Base-by-base conservation (phyloP, 148 eudicot species). In the Cornus florida region DNA sequence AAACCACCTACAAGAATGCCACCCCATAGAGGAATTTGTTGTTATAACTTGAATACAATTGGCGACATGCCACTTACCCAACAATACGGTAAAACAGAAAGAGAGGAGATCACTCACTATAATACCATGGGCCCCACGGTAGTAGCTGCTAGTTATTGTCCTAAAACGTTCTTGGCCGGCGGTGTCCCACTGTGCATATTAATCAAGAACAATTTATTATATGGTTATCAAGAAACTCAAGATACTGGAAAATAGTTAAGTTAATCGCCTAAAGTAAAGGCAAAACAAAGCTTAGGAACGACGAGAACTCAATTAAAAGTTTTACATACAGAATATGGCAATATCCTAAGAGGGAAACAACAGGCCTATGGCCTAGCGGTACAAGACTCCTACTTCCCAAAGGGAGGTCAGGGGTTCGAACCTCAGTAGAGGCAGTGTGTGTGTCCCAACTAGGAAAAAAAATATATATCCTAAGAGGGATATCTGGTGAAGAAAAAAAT, bases 1-100 rank as follows among this genome's bases (percentile, higher is more conserved):
- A 92, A 81, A 92, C 95, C 68, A 92, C 95, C 95, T 92, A 70
- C 14, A 59, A 22, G 16, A 79, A 75, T 71, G 13, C 33, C 77
- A 73, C 2, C 7, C 28, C 72, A 14, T 39, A 5, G 56, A 23
- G 38, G 5, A 20, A 70, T 76, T 68, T 50, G 68, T 67, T 53
- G 23, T 70, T 12, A 43, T 53, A 56, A 50, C 19, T 12, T 23
- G 35, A 71, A 78, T 2, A 23, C 11, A 60, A 10, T 12, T 64
- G 46, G 65, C 28, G 73, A 67, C n/a, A 13, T 14, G 23, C 39
- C 69, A 32, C 67, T 53, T 48, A 67, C 28, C 71, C 38, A 75
- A 41, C 59, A 66, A 6, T 62, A 20, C 1, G 9, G 66, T 3
- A 17, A 0, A 7, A 48, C 38, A 0, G 24, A 43, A 43, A 56